Evolutionary conservation across 176 grass and related monocot genomes (phyloP).

Genomic region (Microstegium vimineum): DNA sequence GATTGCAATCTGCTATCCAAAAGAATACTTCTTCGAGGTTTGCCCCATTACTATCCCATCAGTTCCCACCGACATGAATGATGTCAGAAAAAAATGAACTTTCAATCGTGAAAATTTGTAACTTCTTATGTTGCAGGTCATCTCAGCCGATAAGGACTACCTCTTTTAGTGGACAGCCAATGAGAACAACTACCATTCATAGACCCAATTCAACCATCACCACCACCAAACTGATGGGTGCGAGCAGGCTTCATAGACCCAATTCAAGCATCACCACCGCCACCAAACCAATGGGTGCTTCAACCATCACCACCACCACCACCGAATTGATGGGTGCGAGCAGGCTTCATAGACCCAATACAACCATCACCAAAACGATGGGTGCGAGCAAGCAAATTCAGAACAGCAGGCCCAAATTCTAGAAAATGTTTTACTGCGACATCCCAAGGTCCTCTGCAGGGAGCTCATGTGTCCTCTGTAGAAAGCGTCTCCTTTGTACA

Average conservation of each 20-base stretch:
- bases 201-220: constrained; percentile 41
- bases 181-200: constrained; percentile 29
- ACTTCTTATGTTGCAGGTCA: constrained; percentile 12
- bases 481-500: neutral
- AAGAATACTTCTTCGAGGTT: constrained; percentile 43
- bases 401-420: constrained; percentile 40
- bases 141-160: constrained; percentile 21
- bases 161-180: constrained; percentile 20
- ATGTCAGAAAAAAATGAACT: neutral
- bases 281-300: constrained; percentile 1
- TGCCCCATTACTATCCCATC: neutral
- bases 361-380: neutral
- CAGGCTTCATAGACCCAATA: neutral
- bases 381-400: neutral
- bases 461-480: neutral
- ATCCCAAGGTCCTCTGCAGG: neutral
- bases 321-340: too few species aligned
- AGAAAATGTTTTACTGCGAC: neutral
- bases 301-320: too few species aligned
- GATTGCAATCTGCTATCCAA: constrained; percentile 45
- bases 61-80: neutral
- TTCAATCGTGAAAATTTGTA: neutral
- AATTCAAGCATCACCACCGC: neutral
- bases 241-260: neutral
- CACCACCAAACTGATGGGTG: neutral